phyloP scores from a whole-genome alignment of 2,329 filamentous ascomycete genomes.

The Penicillium italicum region DNA sequence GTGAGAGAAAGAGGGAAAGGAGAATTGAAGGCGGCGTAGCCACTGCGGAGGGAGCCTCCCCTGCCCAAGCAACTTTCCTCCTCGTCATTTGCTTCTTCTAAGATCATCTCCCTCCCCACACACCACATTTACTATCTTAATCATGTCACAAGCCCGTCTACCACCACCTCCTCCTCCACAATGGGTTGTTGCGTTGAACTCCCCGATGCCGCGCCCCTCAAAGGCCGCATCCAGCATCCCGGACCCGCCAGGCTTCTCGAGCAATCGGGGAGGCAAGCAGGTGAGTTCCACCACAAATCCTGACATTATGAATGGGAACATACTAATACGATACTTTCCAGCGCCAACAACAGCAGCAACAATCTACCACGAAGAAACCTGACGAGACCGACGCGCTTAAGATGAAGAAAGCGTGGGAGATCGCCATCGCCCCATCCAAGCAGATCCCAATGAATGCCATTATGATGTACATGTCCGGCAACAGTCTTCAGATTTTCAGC shows the following conservation, averaged over 20 bases:
- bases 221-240: constrained; percentile 58
- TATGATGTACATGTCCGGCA: constrained; percentile 99
- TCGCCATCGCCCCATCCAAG: constrained; percentile 90
- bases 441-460: constrained; percentile 96
- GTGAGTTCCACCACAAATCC: constrained; percentile 42
- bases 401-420: constrained; percentile 98
- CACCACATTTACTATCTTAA: constrained; percentile 8
- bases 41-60: constrained; percentile 30
- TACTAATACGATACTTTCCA: constrained; percentile 6
- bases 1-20: constrained; percentile 18
- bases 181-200: constrained; percentile 81
- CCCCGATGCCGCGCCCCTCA: constrained; percentile 66
- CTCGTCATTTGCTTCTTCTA: constrained; percentile 10
- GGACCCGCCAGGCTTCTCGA: constrained; percentile 81
- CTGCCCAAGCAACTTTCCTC: constrained; percentile 8
- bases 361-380: constrained; percentile 41
- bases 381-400: constrained; percentile 94
- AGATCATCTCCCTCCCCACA: constrained; percentile 5
- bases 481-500: constrained; percentile 96
- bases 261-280: constrained; percentile 48
- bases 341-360: constrained; percentile 34
- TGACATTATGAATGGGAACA: not conserved
- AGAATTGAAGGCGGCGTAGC: constrained; percentile 23
- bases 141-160: constrained; percentile 22
- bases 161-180: constrained; percentile 56